Conservation (phyloP, 805 yeast species). For the Kurtzmaniella fragi region DNA sequence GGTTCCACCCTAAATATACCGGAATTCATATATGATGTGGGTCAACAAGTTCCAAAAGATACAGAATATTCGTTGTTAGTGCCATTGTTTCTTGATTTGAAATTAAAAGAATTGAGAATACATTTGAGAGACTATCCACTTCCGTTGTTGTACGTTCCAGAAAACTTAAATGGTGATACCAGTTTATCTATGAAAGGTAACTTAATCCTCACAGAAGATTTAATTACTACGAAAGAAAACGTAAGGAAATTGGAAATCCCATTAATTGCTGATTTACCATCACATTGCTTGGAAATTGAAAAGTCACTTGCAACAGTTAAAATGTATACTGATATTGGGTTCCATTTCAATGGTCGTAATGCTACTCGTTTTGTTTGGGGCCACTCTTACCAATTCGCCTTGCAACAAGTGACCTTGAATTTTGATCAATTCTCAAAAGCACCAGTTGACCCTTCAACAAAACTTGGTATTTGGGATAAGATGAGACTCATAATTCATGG, state of each 20-base stretch:
- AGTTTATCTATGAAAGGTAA: conserved; percentile 49
- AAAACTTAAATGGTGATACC: conserved; percentile 18
- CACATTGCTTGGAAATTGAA: conserved; percentile 59
- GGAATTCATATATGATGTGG: conserved; percentile 62
- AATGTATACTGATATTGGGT: conserved; percentile 55
- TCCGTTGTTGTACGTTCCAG: conserved; percentile 74
- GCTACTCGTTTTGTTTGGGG: conserved; percentile 82
- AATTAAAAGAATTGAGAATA: conserved; percentile 56
- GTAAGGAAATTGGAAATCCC: conserved; percentile 61
- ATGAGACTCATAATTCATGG: conserved; percentile 75
- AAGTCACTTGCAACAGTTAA: conserved; percentile 76
- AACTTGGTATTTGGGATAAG: conserved; percentile 93
- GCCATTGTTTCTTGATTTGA: conserved; percentile 57
- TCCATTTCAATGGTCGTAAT: conserved; percentile 47
- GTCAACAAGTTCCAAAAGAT: conserved; percentile 78
- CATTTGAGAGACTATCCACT: conserved; percentile 84
- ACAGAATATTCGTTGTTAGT: conserved; percentile 62
- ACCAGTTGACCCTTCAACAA: conserved; percentile 79
- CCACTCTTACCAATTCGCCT: conserved; percentile 74
- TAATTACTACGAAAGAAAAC: conserved; percentile 45
- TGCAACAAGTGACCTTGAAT: conserved; percentile 71
- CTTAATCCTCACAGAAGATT: conserved; percentile 63
- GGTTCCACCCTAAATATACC: conserved; percentile 17
- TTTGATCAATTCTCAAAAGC: conserved; percentile 86
- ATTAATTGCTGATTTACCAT: conserved; percentile 36